phyloP scores from a whole-genome alignment of 1,139 yeast species.

The Hanseniaspora sp. region DNA sequence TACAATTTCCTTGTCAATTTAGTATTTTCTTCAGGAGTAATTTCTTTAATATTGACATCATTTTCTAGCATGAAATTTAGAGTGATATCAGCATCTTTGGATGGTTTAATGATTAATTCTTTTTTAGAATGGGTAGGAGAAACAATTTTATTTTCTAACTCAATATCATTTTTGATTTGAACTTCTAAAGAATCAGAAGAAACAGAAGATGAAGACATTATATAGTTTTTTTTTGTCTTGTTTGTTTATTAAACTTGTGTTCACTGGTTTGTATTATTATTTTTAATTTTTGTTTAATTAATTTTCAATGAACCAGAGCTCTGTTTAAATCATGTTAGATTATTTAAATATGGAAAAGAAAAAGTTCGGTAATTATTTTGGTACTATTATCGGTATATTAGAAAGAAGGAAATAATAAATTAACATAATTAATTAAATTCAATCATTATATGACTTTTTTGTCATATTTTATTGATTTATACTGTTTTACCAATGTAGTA shows the following conservation, averaged over 20 bases:
- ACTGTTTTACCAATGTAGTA: too few relatives aligned
- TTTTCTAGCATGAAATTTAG: slow-evolving; percentile 31
- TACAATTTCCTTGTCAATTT: slow-evolving; percentile 31
- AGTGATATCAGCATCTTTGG: slow-evolving; percentile 35
- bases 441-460: neutral
- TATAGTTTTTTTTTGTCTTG: too few relatives aligned
- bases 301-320: neutral
- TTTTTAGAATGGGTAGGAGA: neutral
- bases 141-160: neutral
- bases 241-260: neutral
- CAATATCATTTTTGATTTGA: neutral
- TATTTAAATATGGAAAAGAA: too few relatives aligned
- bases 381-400: too few relatives aligned
- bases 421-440: too few relatives aligned
- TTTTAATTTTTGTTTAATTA: neutral
- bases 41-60: slow-evolving; percentile 29
- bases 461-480: too few relatives aligned
- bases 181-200: neutral
- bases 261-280: neutral
- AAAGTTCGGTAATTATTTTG: too few relatives aligned
- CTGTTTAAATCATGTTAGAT: neutral
- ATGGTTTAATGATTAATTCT: slow-evolving; percentile 7
- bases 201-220: too few relatives aligned
- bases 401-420: neutral
- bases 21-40: slow-evolving; percentile 33